Evolutionary conservation across 2,329 filamentous ascomycete genomes (phyloP).

Genomic region (Trichophyton rubrum): DNA sequence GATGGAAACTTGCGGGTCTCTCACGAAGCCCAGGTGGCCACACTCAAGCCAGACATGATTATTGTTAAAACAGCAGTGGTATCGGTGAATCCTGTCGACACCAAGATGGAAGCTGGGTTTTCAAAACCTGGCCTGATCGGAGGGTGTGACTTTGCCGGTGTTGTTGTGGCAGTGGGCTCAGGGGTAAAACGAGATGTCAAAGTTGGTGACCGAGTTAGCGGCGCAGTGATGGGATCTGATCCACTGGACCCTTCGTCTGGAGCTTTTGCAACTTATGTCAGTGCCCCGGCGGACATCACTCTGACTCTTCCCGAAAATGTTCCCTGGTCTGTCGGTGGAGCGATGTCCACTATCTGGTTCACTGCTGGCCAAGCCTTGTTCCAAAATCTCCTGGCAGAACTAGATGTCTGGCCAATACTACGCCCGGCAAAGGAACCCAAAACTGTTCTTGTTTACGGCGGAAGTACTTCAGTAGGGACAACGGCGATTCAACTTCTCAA

Average conservation of each 20-base stretch:
- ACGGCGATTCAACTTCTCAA: constrained; percentile 21
- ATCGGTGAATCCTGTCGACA: constrained; percentile 18
- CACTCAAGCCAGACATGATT: constrained; percentile 5
- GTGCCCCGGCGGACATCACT: constrained; percentile 19
- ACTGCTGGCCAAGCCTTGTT: constrained; percentile 23
- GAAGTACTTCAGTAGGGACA: constrained; percentile 33
- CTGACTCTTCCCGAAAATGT: constrained; percentile 23
- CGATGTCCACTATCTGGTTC: constrained; percentile 20
- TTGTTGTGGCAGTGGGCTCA: constrained; percentile 9
- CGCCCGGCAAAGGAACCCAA: constrained; percentile 11
- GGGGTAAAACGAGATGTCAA: neutral
- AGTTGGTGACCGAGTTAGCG: constrained; percentile 27
- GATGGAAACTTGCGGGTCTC: neutral
- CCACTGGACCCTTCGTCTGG: constrained; percentile 19
- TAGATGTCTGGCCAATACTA: neutral
- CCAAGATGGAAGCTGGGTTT: constrained; percentile 16
- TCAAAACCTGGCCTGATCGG: constrained; percentile 10
- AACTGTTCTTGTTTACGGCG: constrained; percentile 37
- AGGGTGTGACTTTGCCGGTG: constrained; percentile 13
- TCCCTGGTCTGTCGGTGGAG: constrained; percentile 22
- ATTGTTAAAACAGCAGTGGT: constrained; percentile 14
- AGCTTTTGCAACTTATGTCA: constrained; percentile 28
- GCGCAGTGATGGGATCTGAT: constrained; percentile 23
- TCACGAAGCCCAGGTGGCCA: neutral
- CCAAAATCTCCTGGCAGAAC: constrained; percentile 16